Base-by-base conservation (phyloP, 2,329 filamentous ascomycete genomes). In the Diaporthe humulicola region DNA sequence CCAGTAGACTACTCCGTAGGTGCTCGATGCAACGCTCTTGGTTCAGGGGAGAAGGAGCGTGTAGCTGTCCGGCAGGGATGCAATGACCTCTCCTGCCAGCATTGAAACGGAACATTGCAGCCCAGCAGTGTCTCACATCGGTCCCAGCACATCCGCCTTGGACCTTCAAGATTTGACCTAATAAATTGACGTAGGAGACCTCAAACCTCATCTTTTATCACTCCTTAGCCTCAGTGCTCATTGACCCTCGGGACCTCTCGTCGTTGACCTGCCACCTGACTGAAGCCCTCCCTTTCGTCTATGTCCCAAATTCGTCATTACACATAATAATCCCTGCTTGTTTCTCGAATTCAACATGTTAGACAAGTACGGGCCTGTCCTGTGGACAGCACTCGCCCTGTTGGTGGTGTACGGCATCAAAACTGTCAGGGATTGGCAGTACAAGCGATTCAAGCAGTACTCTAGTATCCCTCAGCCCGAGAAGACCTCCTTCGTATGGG, bases 341-440 rank as follows among this genome's bases (percentile, higher is more conserved):
- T 52, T 19, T 3, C 22, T 52, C 30, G 14, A 38, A n/a, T 7
- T 10, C 48, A 64, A 17, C 17, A 73, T 73, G 64, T 17, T 71
- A 30, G 70, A 66, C 38, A 52, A 28, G 25, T 48, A 70, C 38
- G 71, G 71, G 40, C 74, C 71, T 38, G 38, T 75, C 30, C 33
- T 73, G 17, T 75, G 74, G 74, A 75, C 74, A 60, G 71, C 40
- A 1, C 22, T 67, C 22, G 74, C 74, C 66, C 40, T 74, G 30
- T 6, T 75, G 28, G 15, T 54, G 45, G 71, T 56, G n/a, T 75
- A 67, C 36, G 38, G 38, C 38, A 56, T 70, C 33, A 67, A 58
- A 28, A 75, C 66, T 19, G 22, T 71, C 38, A 67, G 64, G 40
- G 58, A 67, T 40, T 75, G 74, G 74, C 50, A 30, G 19, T 75